Base-by-base conservation (phyloP, 129 eudicot genomes). In the Cynara cardunculus region DNA sequence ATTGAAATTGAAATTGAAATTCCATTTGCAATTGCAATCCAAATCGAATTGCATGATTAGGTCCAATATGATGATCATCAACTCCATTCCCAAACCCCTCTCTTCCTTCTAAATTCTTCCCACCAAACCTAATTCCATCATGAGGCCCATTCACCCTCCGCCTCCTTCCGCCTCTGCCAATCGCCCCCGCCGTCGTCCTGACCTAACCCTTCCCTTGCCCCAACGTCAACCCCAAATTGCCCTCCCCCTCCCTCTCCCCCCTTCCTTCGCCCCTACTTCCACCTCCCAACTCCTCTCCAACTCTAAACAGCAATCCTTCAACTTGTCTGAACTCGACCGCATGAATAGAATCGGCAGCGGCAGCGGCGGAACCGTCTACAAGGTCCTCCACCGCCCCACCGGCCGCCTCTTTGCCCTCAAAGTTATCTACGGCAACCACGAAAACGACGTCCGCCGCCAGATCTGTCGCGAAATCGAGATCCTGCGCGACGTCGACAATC, bases 381-480 rank as follows among this genome's bases (percentile, higher is more conserved):
- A 92, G 25, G 97, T 90, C 71, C 79, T 82, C 59, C 96, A 92
- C 84, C 93, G 93, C 5, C 90, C 96, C 61, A 81, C 96, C n/a
- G 77, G 79, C 2, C 78, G 64, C 27, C 30, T 75, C 39, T 92
- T 81, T 71, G 97, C 97, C 28, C 91, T 92, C 28, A 90, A 90
- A 41, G 96, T 92, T 0, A 90, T 92, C 39, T 86, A 90, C 84
- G 96, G 96, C 22, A 74, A 87, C 86, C 96, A 88, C 81, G 97
- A 92, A 0, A 96, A 92, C 79, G 79, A 86, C 62, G 90, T 90
- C 30, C 88, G 88, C 53, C 89, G 83, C 62, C 93, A 90, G 89
- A 92, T 92, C 85, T 81, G 86, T 76, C 90, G 97, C 0, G 96
- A 92, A 75, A 90, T 92, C 75, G 88, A 92, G 93, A 90, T 92